These are phyloP conservation scores for Mycena leptocephala DNA, from an alignment of 768 basidiomycete genomes.

Conservation along the genomic window DNA sequence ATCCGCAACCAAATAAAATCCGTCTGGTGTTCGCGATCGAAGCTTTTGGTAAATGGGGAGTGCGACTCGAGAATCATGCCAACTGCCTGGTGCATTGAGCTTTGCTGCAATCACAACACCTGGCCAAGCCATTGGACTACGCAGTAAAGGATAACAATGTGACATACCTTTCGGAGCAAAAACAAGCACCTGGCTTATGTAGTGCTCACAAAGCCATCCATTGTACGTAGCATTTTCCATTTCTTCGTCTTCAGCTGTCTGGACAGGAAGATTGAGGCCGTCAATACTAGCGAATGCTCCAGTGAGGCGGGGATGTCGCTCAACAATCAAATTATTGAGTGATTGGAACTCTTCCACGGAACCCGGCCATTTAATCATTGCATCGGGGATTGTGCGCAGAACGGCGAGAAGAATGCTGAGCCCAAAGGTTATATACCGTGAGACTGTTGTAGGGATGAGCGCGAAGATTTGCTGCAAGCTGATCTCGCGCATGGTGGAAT, in stretches of 20 bases:
- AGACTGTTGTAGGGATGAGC: conserved; percentile 54
- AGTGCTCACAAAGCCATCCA: conserved; percentile 57
- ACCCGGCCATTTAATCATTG: conserved; percentile 44
- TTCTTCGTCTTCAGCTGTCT: conserved; percentile 54
- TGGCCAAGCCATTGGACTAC: conserved; percentile 29
- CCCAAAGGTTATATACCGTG: conserved; percentile 55
- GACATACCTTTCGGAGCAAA: conserved; percentile 44
- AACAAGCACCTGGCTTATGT: conserved; percentile 52
- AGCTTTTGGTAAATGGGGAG: conserved; percentile 51
- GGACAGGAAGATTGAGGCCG: conserved; percentile 52
- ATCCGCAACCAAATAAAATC: conserved; percentile 53
- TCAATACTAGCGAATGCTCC: conserved; percentile 60
- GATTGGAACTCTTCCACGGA: conserved; percentile 46
- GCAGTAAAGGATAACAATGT: conserved; percentile 8
- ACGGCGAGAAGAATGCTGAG: conserved; percentile 48
- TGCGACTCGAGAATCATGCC: conserved; percentile 59
- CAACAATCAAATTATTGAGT: conserved; percentile 42
- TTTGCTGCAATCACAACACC: conserved; percentile 52
- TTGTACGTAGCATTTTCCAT: conserved; percentile 29
- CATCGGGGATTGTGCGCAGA: conserved; percentile 41
- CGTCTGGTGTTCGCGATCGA: conserved; percentile 49
- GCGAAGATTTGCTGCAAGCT: conserved; percentile 63
- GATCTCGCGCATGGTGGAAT: conserved; percentile 58
- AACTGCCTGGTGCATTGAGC: conserved; percentile 59
- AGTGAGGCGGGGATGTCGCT: conserved; percentile 49